A percentile compares a stretch with the other conserved stretches of the same genome.
Conservation (phyloP, 1,139 yeast species). For the Nakaseomyces uthaithaninus region DNA sequence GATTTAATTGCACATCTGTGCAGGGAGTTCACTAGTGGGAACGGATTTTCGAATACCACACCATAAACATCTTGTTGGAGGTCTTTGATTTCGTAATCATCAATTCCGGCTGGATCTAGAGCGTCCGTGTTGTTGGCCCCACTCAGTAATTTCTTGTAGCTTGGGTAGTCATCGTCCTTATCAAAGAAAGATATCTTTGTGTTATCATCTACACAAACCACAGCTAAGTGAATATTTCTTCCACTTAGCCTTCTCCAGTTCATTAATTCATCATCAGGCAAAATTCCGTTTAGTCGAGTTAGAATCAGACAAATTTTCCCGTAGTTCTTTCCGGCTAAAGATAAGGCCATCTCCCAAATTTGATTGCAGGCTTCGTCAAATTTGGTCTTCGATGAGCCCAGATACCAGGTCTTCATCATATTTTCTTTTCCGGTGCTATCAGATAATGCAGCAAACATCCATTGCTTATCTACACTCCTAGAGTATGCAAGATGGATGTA, state of each 20-base stretch:
- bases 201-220: conserved; percentile 60
- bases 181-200: conserved; percentile 48
- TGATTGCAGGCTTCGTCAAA: conserved; percentile 51
- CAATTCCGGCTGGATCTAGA: conserved; percentile 21
- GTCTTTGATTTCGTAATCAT: conserved; percentile 41
- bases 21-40: conserved; percentile 62
- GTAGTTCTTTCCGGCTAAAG: conserved; percentile 33
- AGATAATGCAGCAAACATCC: conserved; percentile 87
- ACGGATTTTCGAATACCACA: conserved; percentile 49
- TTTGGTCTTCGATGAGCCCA: conserved; percentile 38
- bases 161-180: conserved; percentile 31
- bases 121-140: conserved; percentile 19
- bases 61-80: conserved; percentile 55
- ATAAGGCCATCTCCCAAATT: conserved; percentile 48
- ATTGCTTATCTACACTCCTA: conserved; percentile 66
- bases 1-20: conserved; percentile 63
- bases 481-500: conserved; percentile 82
- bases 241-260: conserved; percentile 68
- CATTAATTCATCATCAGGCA: conserved; percentile 70
- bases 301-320: conserved; percentile 59
- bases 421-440: conserved; percentile 70
- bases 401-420: conserved; percentile 61
- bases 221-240: conserved; percentile 58
- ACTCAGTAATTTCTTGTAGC: conserved; percentile 29
- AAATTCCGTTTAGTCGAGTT: conserved; percentile 60